Evolutionary conservation across 306 rosid species (phyloP), one percentile per base, ranked within the genome.

Genomic region (Hippophae tibetana): DNA sequence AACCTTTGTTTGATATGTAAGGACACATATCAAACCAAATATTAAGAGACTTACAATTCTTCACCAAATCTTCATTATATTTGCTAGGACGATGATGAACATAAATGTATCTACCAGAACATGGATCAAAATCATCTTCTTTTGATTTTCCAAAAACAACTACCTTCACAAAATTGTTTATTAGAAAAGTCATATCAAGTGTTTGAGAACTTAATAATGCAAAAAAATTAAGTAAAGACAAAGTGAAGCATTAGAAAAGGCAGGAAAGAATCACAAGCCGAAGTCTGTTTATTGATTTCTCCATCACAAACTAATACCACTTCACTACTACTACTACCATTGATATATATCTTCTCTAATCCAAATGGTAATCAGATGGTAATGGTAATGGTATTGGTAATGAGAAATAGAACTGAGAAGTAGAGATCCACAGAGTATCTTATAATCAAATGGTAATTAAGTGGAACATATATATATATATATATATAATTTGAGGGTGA

Each of bases 61-160:
- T 71, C 7, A 81, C 12, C 53, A 78, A 53, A 56, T 78, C 84
- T 51, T 56, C 47, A 54, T 81, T 84, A 77, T 81, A 84, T 49
- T 66, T 64, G 10, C 66, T 52, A 10, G 86, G 79, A 68, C 81
- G 74, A 69, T 81, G 65, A 61, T 80, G 42, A 55, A 71, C 61
- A 64, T 72, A 81, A 23, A 81, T 51, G 40, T 84, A 75, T 62
- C 69, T 43, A 0, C 86, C 77, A 3, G 25, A 62, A 53, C 84
- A 81, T 8, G 53, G 3, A 49, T 49, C 53, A 5, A 10, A 11
- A 0, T 10, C 23, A 49, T 7, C 1, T 7, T 49, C 7, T 1
- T 48, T 10, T 48, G 13, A 3, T 3, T 13, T 13, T 12, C 14
- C 18, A 12, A 6, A 13, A 49, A 12, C 23, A 23, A 12, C 14